Evolutionary conservation across 75 land plant genomes (phyloP), one percentile per base, ranked within the genome.

Genomic region (Sequoiadendron giganteum): DNA sequence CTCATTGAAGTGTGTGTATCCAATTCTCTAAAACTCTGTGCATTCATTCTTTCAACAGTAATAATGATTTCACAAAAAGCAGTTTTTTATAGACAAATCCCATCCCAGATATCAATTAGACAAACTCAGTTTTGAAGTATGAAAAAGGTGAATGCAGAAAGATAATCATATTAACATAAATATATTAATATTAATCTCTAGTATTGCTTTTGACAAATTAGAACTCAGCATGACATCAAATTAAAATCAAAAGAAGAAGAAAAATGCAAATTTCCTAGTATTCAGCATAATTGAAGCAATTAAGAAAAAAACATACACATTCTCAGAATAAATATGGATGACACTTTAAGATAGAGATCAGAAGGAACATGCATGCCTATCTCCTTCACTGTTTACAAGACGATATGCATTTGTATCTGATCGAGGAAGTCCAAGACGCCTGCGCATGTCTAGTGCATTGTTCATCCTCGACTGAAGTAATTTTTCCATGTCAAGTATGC

Each of bases 381-480:
- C 99, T 85, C 99, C 99, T 95, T 98, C 99, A 92, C 99, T 98
- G 86, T 98, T 98, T 58, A 98, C 91, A 76, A 98, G 95, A 40
- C 99, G 99, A 85, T 92, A 98, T 5, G 93, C 99, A 92, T 94
- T 95, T 48, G 99, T 98, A 86, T 76, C 73, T 43, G 54, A 80
- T 32, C 94, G 91, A 48, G 99, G 99, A n/a, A 97, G 96, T 8
- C 95, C 95, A 84, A 98, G 86, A 38, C 81, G 87, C 48, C 55
- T 90, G n/a, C 99, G 93, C 87, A 98, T 84, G 36, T 92, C 87
- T 77, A 91, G 79, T 79, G 99, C 97, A 58, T 90, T 92, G 87
- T 88, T 45, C 39, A 98, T 92, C 90, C 99, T 94, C 39, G 88
- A 91, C 75, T 93, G 90, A 54, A 98, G 85, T n/a, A 96, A 87